phyloP scores from a whole-genome alignment of 2,329 filamentous ascomycete genomes.

The Epichloe uncinata region DNA sequence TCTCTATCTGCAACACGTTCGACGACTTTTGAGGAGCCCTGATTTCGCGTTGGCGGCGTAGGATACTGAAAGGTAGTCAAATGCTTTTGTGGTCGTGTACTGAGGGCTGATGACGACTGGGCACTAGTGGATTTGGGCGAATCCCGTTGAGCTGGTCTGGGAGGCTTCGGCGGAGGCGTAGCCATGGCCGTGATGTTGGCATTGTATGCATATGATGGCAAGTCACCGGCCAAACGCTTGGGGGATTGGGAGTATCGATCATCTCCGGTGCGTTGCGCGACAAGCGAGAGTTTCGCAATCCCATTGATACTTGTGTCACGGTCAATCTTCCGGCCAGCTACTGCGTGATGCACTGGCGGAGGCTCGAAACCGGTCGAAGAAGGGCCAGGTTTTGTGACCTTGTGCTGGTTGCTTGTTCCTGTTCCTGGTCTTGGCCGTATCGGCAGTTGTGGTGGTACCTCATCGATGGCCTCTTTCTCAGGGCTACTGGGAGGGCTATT shows the following conservation, averaged over 20 bases:
- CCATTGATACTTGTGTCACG: constrained; percentile 31
- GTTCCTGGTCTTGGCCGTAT: constrained; percentile 33
- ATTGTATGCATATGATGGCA: constrained; percentile 5
- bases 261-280: constrained; percentile 30
- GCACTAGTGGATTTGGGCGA: constrained; percentile 10
- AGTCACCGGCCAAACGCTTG: constrained; percentile 24
- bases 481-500: constrained; percentile 71
- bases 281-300: constrained; percentile 21
- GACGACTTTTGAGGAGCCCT: constrained; percentile 19
- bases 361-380: constrained; percentile 29
- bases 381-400: constrained; percentile 11
- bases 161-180: constrained; percentile 30
- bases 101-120: constrained; percentile 12
- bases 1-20: constrained; percentile 21
- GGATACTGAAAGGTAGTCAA: constrained; percentile 16
- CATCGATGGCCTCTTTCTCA: constrained; percentile 33
- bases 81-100: constrained; percentile 13
- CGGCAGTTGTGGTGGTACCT: constrained; percentile 35
- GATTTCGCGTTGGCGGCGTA: constrained; percentile 16
- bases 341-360: constrained; percentile 37
- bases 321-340: constrained; percentile 30
- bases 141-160: constrained; percentile 22
- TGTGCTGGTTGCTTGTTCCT: constrained; percentile 10
- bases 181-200: neutral
- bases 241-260: constrained; percentile 33